Base-by-base conservation (phyloP, 2,329 filamentous ascomycete genomes). In the Aspergillus sp. region DNA sequence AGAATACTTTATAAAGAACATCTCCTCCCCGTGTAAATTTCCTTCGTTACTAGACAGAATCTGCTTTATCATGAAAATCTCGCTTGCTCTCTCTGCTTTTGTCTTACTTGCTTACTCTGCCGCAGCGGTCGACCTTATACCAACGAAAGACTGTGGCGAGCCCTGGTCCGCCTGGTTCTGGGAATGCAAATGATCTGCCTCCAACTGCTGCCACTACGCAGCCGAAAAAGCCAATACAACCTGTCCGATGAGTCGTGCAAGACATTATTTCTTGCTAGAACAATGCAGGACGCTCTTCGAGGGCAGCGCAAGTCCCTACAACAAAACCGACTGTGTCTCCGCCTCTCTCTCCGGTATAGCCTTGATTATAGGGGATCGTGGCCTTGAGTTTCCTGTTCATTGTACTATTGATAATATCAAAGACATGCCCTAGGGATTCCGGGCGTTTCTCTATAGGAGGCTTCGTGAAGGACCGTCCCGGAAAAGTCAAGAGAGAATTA, bases 201-300 rank as follows among this genome's bases (percentile, higher is more conserved):
- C 52, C 36, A 54, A 54, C 52, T 54, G 52, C 52, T 54, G 52
- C 52, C 16, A 54, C 52, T 54, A 54, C 36, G 39, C 52, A 46
- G 52, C 52, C 22, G 39, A 54, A 54, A 54, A 46, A 39, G 52
- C 52, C 36, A 54, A 54, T 54, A n/a, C 52, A 54, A 54, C 52
- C 52, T 54, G 52, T 54, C 52, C 52, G 52, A 54, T 54, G 50
- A 39, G 16, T 39, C 50, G 50, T 52, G 5, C n/a, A n/a, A 52
- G 29, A 52, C 29, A 52, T 39, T 52, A 52, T 52, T 18, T 36
- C 26, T 52, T 11, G 6, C 50, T 36, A 52, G 50, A n/a, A 52
- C 50, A 5, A n/a, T 52, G 50, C 50, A 39, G 5, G 11, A 36
- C 4, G 50, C 50, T 52, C 29, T 52, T 39, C 50, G 50, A 52